These are phyloP conservation scores for Fusarium euwallaceae DNA, from an alignment of 2,329 filamentous ascomycete genomes.

Conservation along the genomic window DNA sequence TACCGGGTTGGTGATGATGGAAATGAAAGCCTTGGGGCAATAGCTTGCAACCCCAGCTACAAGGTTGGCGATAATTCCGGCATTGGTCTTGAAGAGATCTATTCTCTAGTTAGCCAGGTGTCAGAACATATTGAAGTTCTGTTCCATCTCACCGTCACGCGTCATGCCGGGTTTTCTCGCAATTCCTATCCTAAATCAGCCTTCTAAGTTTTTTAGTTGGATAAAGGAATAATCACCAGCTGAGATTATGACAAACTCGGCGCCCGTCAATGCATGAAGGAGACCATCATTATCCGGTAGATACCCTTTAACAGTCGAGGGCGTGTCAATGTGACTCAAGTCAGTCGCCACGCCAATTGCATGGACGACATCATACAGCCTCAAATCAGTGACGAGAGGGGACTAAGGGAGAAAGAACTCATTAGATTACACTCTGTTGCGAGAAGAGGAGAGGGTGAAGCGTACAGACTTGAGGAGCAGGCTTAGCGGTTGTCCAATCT, in stretches of 20 bases:
- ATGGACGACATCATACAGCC: constrained; percentile 32
- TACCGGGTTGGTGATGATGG: constrained; percentile 85
- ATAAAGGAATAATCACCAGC: constrained; percentile 53
- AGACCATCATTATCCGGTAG: constrained; percentile 73
- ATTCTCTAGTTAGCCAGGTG: background rate
- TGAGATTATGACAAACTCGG: constrained; percentile 82
- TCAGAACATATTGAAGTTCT: background rate
- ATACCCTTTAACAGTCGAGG: constrained; percentile 79
- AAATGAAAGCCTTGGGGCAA: constrained; percentile 78
- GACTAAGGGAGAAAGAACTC: background rate
- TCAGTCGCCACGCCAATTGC: constrained; percentile 78
- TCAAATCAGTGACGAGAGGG: constrained; percentile 20
- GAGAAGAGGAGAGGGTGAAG: background rate
- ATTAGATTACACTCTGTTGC: background rate
- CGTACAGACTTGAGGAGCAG: constrained; percentile 12
- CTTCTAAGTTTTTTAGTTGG: background rate
- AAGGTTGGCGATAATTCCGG: constrained; percentile 82
- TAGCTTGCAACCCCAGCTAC: constrained; percentile 79
- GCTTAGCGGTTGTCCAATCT: constrained; percentile 15
- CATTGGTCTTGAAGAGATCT: constrained; percentile 80
- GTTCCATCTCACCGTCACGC: constrained; percentile 64
- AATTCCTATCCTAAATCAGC: constrained; percentile 66
- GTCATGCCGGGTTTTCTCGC: constrained; percentile 86
- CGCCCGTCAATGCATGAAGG: constrained; percentile 72
- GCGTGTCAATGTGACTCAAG: constrained; percentile 84